A percentile compares a stretch with the other conserved stretches of the same genome.
Conservation (phyloP, 768 basidiomycete genomes). For the Lentinula guzmanii region DNA sequence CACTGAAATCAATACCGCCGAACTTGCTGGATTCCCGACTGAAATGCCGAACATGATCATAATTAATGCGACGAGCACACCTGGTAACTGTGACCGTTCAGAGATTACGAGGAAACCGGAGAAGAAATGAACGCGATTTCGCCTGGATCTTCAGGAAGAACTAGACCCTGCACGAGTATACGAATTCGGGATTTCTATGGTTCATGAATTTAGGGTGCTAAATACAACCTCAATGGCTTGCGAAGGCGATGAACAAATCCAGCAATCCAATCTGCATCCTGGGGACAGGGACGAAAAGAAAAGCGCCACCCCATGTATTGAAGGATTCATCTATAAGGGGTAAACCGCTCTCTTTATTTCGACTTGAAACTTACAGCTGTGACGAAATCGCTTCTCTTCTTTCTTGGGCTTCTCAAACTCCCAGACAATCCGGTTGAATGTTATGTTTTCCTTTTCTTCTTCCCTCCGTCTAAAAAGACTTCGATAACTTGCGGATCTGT, state of each 20-base stretch:
- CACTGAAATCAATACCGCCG: no score
- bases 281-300: neutral
- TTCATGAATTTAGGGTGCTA: neutral
- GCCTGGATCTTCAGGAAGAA: neutral
- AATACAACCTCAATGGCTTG: neutral
- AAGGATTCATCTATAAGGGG: neutral
- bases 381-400: neutral
- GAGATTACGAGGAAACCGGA: neutral
- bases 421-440: neutral
- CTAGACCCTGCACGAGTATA: neutral
- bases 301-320: neutral
- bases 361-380: neutral
- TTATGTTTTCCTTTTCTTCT: neutral
- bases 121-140: neutral
- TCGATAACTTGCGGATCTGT: slow-evolving; percentile 6
- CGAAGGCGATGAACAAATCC: neutral
- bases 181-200: neutral
- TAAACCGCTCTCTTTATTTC: neutral
- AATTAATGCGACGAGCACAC: neutral
- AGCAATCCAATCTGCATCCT: neutral
- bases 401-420: neutral
- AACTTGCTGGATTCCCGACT: no score
- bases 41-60: no score
- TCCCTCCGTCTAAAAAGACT: neutral
- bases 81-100: no score